phyloP scores from a whole-genome alignment of 176 grass and related monocot genomes.

The Secale cereale region DNA sequence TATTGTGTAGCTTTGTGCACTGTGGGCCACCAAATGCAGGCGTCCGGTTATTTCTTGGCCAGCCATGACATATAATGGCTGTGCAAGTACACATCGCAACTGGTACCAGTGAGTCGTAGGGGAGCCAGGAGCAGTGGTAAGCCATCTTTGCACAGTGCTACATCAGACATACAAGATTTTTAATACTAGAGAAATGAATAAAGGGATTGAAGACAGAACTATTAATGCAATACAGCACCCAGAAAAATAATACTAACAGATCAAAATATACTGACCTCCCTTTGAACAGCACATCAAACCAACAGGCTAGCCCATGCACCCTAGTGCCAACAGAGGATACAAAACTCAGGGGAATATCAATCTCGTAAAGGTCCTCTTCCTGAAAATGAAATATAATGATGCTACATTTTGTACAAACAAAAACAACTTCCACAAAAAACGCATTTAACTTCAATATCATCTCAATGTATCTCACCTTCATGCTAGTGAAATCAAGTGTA shows the following conservation, averaged over 20 bases:
- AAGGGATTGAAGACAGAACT: not conserved
- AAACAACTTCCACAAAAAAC: slow-evolving; percentile 16
- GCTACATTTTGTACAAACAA: slow-evolving; percentile 12
- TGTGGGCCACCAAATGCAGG: slow-evolving; percentile 82
- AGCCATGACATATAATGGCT: slow-evolving; percentile 97
- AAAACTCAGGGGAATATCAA: slow-evolving; percentile 93
- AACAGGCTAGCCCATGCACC: slow-evolving; percentile 96
- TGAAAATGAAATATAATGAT: slow-evolving; percentile 40
- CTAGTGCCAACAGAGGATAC: slow-evolving; percentile 82
- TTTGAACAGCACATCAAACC: slow-evolving; percentile 98
- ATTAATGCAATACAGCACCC: slow-evolving; percentile 14
- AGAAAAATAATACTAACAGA: not conserved
- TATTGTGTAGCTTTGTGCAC: slow-evolving; percentile 94
- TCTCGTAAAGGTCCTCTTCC: slow-evolving; percentile 98
- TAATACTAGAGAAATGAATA: slow-evolving; percentile 21
- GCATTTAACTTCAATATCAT: slow-evolving; percentile 25
- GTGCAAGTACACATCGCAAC: slow-evolving; percentile 84
- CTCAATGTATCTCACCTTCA: slow-evolving; percentile 55
- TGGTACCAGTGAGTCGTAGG: slow-evolving; percentile 99
- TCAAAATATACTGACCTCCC: slow-evolving; percentile 59
- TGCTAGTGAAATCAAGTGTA: slow-evolving; percentile 77
- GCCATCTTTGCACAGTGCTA: slow-evolving; percentile 95
- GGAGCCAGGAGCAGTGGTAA: slow-evolving; percentile 89
- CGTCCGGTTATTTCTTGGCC: slow-evolving; percentile 98
- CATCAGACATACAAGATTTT: slow-evolving; percentile 23